A percentile compares a stretch with the other conserved stretches of the same genome.
These are phyloP conservation scores for Aspergillus quadrilineatus DNA, from an alignment of 2,329 filamentous ascomycete genomes.

Conservation along the genomic window DNA sequence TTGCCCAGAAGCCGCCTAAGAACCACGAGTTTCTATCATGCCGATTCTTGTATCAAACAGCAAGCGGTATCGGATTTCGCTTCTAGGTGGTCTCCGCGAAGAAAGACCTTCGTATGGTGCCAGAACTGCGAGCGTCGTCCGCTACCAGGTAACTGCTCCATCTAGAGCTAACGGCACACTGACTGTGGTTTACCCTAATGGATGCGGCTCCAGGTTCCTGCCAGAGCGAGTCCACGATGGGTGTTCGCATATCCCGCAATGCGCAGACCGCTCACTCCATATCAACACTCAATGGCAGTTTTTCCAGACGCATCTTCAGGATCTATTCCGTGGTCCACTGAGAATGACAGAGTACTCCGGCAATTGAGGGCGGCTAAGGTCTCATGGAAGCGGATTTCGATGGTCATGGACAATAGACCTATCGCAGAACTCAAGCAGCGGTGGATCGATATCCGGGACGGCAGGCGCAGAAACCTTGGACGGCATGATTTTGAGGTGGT, in stretches of 20 bases:
- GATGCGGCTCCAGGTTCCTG: neutral
- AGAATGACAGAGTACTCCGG: conserved; percentile 22
- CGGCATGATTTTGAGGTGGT: neutral
- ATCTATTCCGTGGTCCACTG: conserved; percentile 18
- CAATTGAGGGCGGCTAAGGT: conserved; percentile 21
- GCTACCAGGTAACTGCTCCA: neutral
- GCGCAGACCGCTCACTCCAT: neutral
- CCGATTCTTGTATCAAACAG: conserved; percentile 17
- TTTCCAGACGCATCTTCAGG: neutral
- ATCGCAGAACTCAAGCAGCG: conserved; percentile 26
- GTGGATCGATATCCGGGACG: conserved; percentile 18
- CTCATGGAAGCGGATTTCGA: conserved; percentile 26
- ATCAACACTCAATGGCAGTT: neutral
- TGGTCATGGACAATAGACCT: conserved; percentile 22
- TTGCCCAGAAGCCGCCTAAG: too few species aligned
- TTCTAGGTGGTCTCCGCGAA: conserved; percentile 3
- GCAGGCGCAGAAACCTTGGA: neutral
- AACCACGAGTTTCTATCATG: conserved; percentile 6
- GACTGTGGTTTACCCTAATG: neutral
- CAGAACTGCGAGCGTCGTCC: neutral
- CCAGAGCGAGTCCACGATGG: neutral
- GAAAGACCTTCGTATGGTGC: neutral
- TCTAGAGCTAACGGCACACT: neutral
- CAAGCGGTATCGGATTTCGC: conserved; percentile 11
- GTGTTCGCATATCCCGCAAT: neutral